phyloP scores from a whole-genome alignment of 306 rosid genomes.

The Corylus americana region DNA sequence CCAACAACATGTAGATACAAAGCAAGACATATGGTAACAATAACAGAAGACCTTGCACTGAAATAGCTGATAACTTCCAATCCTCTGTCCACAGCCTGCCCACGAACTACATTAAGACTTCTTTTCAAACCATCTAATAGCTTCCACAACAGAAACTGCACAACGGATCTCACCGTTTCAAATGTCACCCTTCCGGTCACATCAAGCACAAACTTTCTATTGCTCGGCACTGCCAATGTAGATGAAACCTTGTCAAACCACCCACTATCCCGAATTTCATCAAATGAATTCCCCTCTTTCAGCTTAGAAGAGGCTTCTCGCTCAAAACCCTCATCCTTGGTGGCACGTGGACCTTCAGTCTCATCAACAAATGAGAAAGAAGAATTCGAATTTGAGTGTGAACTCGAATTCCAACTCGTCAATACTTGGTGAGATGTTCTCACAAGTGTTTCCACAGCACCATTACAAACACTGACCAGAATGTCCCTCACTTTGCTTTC shows the following conservation, averaged over 20 bases:
- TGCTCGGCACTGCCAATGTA: conserved; percentile 73
- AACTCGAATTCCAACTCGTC: conserved; percentile 36
- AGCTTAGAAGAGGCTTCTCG: conserved; percentile 39
- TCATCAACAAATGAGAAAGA: conserved; percentile 32
- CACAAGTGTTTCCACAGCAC: conserved; percentile 85
- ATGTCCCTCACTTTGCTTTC: conserved; percentile 57
- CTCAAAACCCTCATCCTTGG: conserved; percentile 30
- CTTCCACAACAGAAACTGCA: conserved; percentile 62
- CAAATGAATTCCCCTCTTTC: conserved; percentile 25
- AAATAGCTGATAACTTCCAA: conserved; percentile 65
- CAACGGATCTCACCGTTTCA: conserved; percentile 66
- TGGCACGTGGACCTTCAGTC: conserved; percentile 24
- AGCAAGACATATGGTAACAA: conserved; percentile 79
- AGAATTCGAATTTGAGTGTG: conserved; percentile 22
- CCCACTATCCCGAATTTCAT: conserved; percentile 37
- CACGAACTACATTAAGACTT: conserved; percentile 53
- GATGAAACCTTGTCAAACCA: conserved; percentile 74
- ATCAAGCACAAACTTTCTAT: conserved; percentile 72
- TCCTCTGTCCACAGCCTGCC: conserved; percentile 66
- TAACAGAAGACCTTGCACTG: conserved; percentile 74
- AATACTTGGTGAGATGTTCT: conserved; percentile 81
- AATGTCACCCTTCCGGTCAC: conserved; percentile 84
- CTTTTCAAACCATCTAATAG: conserved; percentile 61
- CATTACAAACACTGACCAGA: conserved; percentile 71
- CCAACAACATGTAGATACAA: conserved; percentile 69